A percentile compares a stretch with the other conserved stretches of the same genome.
Conservation (phyloP, 352 stramenopile genomes). For the Phytophthora crassamura region DNA sequence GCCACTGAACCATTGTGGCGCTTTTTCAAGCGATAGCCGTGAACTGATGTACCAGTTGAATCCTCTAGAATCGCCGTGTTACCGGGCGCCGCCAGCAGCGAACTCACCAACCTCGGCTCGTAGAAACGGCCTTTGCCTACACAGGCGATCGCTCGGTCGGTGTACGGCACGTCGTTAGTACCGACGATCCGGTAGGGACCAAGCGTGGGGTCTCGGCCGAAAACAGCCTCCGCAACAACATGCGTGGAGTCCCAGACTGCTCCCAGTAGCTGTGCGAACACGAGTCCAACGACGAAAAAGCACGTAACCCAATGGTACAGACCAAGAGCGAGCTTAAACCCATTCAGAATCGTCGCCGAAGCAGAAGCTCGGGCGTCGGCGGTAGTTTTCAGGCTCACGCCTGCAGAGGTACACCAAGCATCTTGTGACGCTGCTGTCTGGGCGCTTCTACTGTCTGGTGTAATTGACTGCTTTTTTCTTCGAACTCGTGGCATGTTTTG, state of each 20-base stretch:
- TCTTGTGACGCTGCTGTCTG: too few relatives aligned
- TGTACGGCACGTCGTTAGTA: conserved; percentile 8
- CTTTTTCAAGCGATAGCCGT: conserved; percentile 5
- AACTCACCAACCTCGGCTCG: neutral
- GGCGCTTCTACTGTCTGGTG: too few relatives aligned
- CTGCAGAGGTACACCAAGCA: too few relatives aligned
- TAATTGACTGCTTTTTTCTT: too few relatives aligned
- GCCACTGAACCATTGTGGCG: neutral
- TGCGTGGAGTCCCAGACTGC: conserved; percentile 7
- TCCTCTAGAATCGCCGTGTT: conserved; percentile 4
- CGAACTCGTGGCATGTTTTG: too few relatives aligned
- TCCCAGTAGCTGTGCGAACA: conserved; percentile 16
- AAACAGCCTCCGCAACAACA: neutral
- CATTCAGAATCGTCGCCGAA: too few relatives aligned
- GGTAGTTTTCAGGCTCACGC: too few relatives aligned
- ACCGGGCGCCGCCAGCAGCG: neutral
- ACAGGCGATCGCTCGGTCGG: conserved; percentile 21
- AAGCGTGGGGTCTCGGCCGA: conserved; percentile 4
- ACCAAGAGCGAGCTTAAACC: too few relatives aligned
- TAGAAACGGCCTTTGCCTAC: neutral
- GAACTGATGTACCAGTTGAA: neutral
- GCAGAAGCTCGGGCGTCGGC: too few relatives aligned
- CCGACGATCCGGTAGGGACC: conserved; percentile 19
- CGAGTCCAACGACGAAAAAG: conserved; percentile 13
- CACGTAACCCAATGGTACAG: conserved; percentile 20